A percentile compares a stretch with the other conserved stretches of the same genome.
These are phyloP conservation scores for Serendipita vermifera DNA, from an alignment of 768 basidiomycete genomes.

Conservation along the genomic window DNA sequence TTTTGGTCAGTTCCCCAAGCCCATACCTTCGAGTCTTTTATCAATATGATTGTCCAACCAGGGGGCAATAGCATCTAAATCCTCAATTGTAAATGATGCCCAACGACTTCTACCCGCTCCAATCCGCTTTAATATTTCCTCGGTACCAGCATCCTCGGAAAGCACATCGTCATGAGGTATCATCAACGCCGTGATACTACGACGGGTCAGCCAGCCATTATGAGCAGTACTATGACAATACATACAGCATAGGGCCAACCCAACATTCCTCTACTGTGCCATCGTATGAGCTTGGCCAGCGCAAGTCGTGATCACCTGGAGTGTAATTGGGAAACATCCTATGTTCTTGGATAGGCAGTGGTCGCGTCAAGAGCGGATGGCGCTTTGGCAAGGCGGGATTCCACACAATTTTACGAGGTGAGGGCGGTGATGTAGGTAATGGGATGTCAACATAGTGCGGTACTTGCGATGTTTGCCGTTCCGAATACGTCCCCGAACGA, in stretches of 20 bases:
- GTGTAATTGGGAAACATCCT: conserved; percentile 61
- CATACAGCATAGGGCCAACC: conserved; percentile 61
- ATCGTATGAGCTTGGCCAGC: conserved; percentile 43
- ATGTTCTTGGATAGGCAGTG: conserved; percentile 43
- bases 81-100: conserved; percentile 56
- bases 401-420: not conserved
- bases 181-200: conserved; percentile 14
- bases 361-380: conserved; percentile 38
- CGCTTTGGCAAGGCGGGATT: not conserved
- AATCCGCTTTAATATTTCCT: conserved; percentile 37
- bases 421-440: not conserved
- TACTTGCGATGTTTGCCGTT: not conserved
- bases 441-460: not conserved
- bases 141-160: conserved; percentile 27
- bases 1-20: conserved; percentile 44
- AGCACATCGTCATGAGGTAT: conserved; percentile 24
- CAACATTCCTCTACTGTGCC: conserved; percentile 48
- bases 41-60: conserved; percentile 62
- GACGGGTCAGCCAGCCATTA: not conserved
- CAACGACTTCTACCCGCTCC: conserved; percentile 44
- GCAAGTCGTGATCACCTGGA: conserved; percentile 50
- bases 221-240: conserved; percentile 11
- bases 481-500: not conserved
- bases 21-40: conserved; percentile 53
- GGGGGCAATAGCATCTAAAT: conserved; percentile 59